Percentiles rank a stretch among this genome's conserved stretches.
Evolutionary conservation across 257 asterid species (phyloP).

Genomic region (Echium plantagineum): DNA sequence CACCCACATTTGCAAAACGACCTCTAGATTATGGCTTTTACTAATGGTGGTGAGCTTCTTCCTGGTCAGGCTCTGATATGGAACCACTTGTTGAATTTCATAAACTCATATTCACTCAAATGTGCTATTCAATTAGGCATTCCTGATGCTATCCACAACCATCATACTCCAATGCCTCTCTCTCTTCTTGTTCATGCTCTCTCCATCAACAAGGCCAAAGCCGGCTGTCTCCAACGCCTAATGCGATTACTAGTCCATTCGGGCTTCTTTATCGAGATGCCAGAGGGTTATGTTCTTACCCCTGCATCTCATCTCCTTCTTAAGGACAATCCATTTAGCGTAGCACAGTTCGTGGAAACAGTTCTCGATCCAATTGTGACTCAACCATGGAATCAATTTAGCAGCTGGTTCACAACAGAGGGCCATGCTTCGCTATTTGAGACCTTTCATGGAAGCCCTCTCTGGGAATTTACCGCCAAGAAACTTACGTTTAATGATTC

Average conservation of each 20-base stretch:
- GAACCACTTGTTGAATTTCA: constrained; percentile 10
- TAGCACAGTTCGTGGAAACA: neutral
- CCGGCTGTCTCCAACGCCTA: constrained; percentile 7
- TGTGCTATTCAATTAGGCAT: constrained; percentile 17
- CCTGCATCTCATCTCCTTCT: constrained; percentile 15
- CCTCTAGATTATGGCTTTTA: too few species aligned
- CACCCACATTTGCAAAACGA: too few species aligned
- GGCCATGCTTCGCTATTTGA: constrained; percentile 8
- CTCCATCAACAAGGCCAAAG: constrained; percentile 8
- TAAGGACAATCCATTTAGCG: constrained; percentile 9
- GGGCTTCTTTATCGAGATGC: neutral
- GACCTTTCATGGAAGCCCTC: constrained; percentile 5
- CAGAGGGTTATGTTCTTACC: constrained; percentile 13
- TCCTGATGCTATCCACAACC: constrained; percentile 15
- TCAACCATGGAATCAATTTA: constrained; percentile 9
- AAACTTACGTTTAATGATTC: constrained; percentile 9
- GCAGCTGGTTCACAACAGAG: constrained; percentile 18
- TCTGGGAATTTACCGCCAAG: constrained; percentile 13
- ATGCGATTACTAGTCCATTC: constrained; percentile 14
- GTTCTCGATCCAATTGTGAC: constrained; percentile 1
- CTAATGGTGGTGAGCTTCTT: constrained; percentile 4
- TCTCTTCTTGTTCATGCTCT: constrained; percentile 9
- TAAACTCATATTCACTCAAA: constrained; percentile 16
- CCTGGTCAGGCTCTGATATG: constrained; percentile 19
- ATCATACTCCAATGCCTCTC: constrained; percentile 7